phyloP scores from a whole-genome alignment of 75 land plant genomes.

The Chamaecyparis obtusa region DNA sequence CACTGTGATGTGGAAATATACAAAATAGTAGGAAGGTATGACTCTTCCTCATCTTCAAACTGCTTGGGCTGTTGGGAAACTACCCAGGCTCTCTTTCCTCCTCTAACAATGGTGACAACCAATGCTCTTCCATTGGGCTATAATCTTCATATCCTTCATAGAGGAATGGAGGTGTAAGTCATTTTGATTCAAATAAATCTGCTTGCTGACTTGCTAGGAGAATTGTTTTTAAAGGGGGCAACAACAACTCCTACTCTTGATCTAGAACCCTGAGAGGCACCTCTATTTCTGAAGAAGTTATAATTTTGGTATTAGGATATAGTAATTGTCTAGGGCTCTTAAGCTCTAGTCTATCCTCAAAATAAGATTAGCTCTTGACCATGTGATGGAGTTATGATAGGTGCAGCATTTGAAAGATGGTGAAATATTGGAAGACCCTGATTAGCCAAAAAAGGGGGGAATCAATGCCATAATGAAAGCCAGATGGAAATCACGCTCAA shows the following conservation, averaged over 20 bases:
- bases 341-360: too few relatives aligned
- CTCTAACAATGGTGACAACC: slow-evolving; percentile 18
- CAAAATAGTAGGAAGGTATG: slow-evolving; percentile 32
- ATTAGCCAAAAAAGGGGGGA: too few relatives aligned
- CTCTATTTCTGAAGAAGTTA: background rate
- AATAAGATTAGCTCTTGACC: too few relatives aligned
- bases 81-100: slow-evolving; percentile 35
- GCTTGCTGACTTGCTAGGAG: background rate
- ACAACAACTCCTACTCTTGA: background rate
- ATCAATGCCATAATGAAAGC: too few relatives aligned
- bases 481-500: too few relatives aligned
- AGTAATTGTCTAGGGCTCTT: background rate
- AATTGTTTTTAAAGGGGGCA: background rate
- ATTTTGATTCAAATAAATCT: background rate
- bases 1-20: slow-evolving; percentile 76
- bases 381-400: too few relatives aligned
- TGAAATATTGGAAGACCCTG: too few relatives aligned
- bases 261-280: background rate
- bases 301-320: background rate
- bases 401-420: too few relatives aligned
- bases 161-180: background rate
- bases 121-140: slow-evolving; percentile 14
- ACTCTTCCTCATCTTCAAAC: slow-evolving; percentile 36
- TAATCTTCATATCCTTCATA: background rate
- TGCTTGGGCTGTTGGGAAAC: slow-evolving; percentile 18